Evolutionary conservation across 106 monocot species (phyloP).

Genomic region (Vanilla planifolia): DNA sequence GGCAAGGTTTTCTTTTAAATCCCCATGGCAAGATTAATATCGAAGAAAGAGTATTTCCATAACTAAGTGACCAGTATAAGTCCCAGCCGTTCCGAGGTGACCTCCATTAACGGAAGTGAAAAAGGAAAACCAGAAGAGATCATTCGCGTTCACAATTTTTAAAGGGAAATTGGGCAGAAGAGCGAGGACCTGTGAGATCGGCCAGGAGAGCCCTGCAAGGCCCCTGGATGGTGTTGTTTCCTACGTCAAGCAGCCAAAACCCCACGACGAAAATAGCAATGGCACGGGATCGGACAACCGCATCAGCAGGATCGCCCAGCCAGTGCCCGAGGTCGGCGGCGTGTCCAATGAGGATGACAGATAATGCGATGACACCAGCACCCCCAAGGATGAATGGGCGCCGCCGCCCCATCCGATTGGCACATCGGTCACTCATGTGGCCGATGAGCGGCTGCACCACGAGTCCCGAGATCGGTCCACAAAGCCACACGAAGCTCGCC

Average conservation of each 20-base stretch:
- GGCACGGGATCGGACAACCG: constrained; percentile 20
- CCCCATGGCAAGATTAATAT: background rate
- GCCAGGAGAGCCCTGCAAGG: constrained; percentile 62
- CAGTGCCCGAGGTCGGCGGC: constrained; percentile 48
- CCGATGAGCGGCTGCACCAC: constrained; percentile 67
- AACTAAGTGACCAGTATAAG: background rate
- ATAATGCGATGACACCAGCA: constrained; percentile 21
- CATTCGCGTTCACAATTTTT: background rate
- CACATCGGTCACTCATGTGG: constrained; percentile 47
- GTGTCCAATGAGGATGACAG: constrained; percentile 40
- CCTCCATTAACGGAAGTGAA: background rate
- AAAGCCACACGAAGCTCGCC: constrained; percentile 71
- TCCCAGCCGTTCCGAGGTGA: too few species aligned
- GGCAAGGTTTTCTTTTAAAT: too few species aligned
- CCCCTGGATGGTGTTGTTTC: constrained; percentile 56
- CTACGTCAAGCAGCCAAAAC: constrained; percentile 67
- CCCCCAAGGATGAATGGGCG: constrained; percentile 52
- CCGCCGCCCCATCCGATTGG: constrained; percentile 35
- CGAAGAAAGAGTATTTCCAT: background rate
- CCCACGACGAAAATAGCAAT: constrained; percentile 44
- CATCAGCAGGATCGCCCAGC: constrained; percentile 29
- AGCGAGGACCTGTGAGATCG: constrained; percentile 42
- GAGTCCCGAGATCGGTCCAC: constrained; percentile 65
- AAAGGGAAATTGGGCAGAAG: background rate
- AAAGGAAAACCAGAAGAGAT: background rate